Conservation (phyloP, 805 yeast genomes). For the Cyberlindnera misumaiensis region DNA sequence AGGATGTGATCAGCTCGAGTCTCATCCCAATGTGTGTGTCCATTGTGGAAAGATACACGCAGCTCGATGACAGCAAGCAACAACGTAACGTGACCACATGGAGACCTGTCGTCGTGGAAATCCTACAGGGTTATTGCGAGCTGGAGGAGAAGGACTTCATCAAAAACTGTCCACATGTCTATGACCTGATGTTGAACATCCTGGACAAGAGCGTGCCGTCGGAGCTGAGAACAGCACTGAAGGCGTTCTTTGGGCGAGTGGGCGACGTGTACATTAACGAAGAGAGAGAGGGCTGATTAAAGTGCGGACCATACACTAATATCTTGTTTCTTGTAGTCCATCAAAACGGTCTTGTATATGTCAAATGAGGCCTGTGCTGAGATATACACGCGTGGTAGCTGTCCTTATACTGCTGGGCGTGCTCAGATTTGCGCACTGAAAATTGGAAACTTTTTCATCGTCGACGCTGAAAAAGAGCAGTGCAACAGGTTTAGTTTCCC, state of each 20-base stretch:
- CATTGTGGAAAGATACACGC: conserved; percentile 63
- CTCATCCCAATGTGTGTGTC: conserved; percentile 63
- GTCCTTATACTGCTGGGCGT: conserved; percentile 1
- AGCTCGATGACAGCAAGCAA: conserved; percentile 65
- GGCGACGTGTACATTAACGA: conserved; percentile 40
- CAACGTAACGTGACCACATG: conserved; percentile 78
- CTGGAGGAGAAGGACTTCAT: conserved; percentile 69
- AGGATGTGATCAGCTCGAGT: conserved; percentile 44
- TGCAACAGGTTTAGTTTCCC: background rate
- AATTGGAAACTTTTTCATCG: conserved; percentile 8
- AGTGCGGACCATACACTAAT: background rate
- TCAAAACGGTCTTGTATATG: background rate
- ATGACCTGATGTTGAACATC: conserved; percentile 49
- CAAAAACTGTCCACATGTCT: conserved; percentile 51
- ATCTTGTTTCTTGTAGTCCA: background rate
- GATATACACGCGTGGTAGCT: conserved; percentile 5
- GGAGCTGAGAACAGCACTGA: conserved; percentile 56
- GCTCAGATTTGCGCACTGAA: conserved; percentile 12
- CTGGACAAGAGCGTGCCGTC: conserved; percentile 54
- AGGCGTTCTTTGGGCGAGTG: conserved; percentile 49
- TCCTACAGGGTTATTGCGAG: conserved; percentile 73
- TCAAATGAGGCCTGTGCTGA: conserved; percentile 3
- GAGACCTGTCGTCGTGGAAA: conserved; percentile 89
- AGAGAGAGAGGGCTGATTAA: conserved; percentile 1
- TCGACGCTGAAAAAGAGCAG: conserved; percentile 15